phyloP scores from a whole-genome alignment of 2,329 filamentous ascomycete genomes.

The Beauveria medogensis region DNA sequence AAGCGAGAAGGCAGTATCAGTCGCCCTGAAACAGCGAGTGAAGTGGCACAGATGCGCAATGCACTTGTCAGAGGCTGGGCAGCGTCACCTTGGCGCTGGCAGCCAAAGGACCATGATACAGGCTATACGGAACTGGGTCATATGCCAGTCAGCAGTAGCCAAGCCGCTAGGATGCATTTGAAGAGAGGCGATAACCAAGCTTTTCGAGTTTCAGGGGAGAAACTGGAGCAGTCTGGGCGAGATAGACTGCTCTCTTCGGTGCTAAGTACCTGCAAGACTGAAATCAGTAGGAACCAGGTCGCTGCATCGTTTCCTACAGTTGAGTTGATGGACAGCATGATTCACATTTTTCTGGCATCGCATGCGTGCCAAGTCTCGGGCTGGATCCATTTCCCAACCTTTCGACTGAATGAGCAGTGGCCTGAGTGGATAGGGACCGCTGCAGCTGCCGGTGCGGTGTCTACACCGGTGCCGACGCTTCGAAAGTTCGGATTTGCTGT shows the following conservation, averaged over 20 bases:
- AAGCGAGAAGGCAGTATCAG: constrained; percentile 16
- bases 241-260: constrained; percentile 59
- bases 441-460: constrained; percentile 51
- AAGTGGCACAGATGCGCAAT: constrained; percentile 39
- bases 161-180: constrained; percentile 30
- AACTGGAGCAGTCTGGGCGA: constrained; percentile 38
- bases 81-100: constrained; percentile 44
- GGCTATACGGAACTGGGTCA: constrained; percentile 37
- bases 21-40: constrained; percentile 30
- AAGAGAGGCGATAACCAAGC: constrained; percentile 30
- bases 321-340: constrained; percentile 50
- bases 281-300: constrained; percentile 41
- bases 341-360: constrained; percentile 51
- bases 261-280: constrained; percentile 47
- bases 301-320: constrained; percentile 55
- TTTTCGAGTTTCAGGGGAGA: constrained; percentile 32
- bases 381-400: constrained; percentile 55
- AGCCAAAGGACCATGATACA: constrained; percentile 35
- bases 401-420: constrained; percentile 45
- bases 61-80: constrained; percentile 41
- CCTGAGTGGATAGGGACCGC: constrained; percentile 54
- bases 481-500: constrained; percentile 53
- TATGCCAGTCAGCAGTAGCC: constrained; percentile 33
- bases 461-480: constrained; percentile 48
- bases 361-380: constrained; percentile 48